A percentile compares a stretch with the other conserved stretches of the same genome.
Conservation (phyloP, 2,329 filamentous ascomycete species). For the Alternaria alternata region DNA sequence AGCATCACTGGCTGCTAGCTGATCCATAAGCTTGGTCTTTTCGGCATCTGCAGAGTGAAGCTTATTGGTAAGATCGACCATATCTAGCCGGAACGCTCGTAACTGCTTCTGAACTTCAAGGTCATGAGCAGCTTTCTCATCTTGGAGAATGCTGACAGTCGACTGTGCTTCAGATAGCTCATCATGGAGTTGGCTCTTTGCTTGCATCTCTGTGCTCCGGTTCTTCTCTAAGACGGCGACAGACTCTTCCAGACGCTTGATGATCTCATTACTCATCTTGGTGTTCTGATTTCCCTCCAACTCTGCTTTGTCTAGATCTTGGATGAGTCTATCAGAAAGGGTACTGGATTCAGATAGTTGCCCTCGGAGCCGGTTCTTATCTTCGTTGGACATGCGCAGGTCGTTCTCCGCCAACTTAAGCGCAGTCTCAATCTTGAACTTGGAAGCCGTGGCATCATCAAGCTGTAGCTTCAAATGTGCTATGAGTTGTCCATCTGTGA, state of each 20-base stretch:
- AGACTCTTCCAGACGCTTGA: not conserved
- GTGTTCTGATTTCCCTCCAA: not conserved
- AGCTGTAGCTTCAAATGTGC: not conserved
- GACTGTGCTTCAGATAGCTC: not conserved
- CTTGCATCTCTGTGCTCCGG: not conserved
- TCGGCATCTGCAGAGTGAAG: not conserved
- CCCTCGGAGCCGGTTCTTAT: not conserved
- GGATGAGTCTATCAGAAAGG: not conserved
- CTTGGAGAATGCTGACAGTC: not conserved
- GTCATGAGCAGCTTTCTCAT: not conserved
- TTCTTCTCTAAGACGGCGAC: not conserved
- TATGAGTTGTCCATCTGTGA: not conserved
- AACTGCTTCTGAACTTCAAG: not conserved
- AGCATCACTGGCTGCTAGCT: not conserved
- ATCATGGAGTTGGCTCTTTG: not conserved
- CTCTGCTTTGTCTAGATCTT: not conserved
- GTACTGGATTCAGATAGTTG: not conserved
- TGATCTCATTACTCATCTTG: not conserved
- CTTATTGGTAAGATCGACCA: not conserved
- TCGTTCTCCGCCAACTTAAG: not conserved
- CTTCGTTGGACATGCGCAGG: not conserved
- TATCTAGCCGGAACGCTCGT: not conserved
- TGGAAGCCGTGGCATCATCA: not conserved
- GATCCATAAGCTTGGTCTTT: not conserved
- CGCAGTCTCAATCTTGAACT: not conserved